These are phyloP conservation scores for Cadophora sp. DNA, from an alignment of 2,329 filamentous ascomycete species.

Conservation along the genomic window DNA sequence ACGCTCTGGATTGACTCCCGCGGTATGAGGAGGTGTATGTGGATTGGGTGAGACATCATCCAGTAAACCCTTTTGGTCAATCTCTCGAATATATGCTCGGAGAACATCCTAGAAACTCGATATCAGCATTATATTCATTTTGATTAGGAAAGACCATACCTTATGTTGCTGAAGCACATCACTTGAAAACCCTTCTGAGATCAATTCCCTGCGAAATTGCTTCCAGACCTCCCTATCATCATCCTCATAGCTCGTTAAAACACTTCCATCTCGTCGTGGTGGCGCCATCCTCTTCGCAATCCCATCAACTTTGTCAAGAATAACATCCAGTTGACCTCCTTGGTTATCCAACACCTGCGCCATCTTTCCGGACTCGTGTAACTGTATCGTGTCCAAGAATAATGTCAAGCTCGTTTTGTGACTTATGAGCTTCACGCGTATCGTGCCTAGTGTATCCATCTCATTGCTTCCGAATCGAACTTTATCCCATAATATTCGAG, in stretches of 20 bases:
- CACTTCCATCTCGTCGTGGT: conserved; percentile 44
- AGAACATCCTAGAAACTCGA: conserved; percentile 57
- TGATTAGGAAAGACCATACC: conserved; percentile 50
- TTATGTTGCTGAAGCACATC: conserved; percentile 63
- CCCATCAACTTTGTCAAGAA: conserved; percentile 66
- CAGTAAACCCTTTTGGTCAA: conserved; percentile 63
- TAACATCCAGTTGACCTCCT: conserved; percentile 54
- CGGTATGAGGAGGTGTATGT: conserved; percentile 44
- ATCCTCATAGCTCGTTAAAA: conserved; percentile 46
- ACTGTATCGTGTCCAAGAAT: conserved; percentile 64
- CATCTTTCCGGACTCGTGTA: conserved; percentile 55
- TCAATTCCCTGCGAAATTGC: conserved; percentile 63
- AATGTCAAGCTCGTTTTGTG: conserved; percentile 61
- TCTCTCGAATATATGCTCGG: conserved; percentile 65
- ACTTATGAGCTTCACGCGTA: conserved; percentile 53
- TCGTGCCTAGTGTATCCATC: conserved; percentile 43
- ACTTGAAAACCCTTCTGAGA: conserved; percentile 63
- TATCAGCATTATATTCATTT: conserved; percentile 15
- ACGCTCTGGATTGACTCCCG: conserved; percentile 33
- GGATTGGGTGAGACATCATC: conserved; percentile 50
- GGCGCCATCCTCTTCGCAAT: conserved; percentile 60
- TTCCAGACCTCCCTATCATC: conserved; percentile 63
- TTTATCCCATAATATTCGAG: conserved; percentile 39
- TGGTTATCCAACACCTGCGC: conserved; percentile 40
- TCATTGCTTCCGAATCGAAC: conserved; percentile 43